A percentile compares a stretch with the other conserved stretches of the same genome.
Evolutionary conservation across 164 flowering plant genomes (phyloP).

Genomic region (Cinnamomum micranthum): DNA sequence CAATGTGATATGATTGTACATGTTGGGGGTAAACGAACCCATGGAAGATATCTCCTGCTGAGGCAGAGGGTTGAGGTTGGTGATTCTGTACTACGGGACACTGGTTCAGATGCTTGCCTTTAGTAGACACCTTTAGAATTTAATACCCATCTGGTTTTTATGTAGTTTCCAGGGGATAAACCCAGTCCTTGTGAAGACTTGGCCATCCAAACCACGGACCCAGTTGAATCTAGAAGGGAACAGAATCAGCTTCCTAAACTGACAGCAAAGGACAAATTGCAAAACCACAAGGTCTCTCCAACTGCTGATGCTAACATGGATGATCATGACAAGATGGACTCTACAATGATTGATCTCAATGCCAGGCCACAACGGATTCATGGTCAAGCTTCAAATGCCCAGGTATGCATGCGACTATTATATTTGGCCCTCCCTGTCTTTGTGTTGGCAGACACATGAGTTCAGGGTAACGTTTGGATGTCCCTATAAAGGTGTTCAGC

Average conservation of each 20-base stretch:
- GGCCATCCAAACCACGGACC: constrained; percentile 35
- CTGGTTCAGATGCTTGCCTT: constrained; percentile 2
- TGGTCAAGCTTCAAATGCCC: constrained; percentile 56
- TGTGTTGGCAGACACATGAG: neutral
- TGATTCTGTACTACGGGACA: constrained; percentile 8
- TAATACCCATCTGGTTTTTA: constrained; percentile 3
- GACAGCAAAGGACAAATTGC: constrained; percentile 36
- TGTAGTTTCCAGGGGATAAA: constrained; percentile 90
- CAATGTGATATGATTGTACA: constrained; percentile 89
- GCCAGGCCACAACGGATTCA: constrained; percentile 49
- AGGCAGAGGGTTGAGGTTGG: constrained; percentile 94
- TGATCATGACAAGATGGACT: constrained; percentile 38
- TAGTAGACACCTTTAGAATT: neutral
- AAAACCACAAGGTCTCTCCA: constrained; percentile 39
- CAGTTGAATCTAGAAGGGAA: constrained; percentile 36
- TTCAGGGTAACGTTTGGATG: neutral
- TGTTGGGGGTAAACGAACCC: constrained; percentile 96
- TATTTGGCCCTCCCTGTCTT: neutral
- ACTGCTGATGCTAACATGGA: constrained; percentile 27
- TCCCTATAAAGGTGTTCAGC: neutral
- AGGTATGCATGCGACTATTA: constrained; percentile 34
- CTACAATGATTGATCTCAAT: constrained; percentile 72
- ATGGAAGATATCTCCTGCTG: constrained; percentile 76
- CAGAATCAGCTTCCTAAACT: constrained; percentile 29
- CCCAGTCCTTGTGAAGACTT: constrained; percentile 40